Evolutionary conservation across 2,329 filamentous ascomycete species (phyloP).

Genomic region (Pseudogymnoascus sp.): DNA sequence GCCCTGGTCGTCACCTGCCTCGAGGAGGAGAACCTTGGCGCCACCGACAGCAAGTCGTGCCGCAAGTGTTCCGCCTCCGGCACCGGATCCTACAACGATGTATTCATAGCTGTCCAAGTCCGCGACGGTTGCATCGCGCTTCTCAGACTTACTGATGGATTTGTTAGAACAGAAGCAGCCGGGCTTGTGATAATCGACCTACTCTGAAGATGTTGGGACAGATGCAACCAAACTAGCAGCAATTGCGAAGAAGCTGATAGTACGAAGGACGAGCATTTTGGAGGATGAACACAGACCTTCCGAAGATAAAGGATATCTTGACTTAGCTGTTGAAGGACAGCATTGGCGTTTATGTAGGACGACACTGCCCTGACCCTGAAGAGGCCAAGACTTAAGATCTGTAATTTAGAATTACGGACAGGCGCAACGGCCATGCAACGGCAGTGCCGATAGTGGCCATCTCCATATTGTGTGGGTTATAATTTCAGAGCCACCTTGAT

Average conservation of each 20-base stretch:
- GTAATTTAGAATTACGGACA: not conserved
- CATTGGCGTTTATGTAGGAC: not conserved
- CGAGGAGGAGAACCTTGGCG: constrained; percentile 44
- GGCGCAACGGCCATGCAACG: not conserved
- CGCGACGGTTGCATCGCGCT: not conserved
- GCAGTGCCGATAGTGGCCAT: not conserved
- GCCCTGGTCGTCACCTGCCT: constrained; percentile 46
- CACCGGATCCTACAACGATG: constrained; percentile 45
- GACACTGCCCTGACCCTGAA: not conserved
- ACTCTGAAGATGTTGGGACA: not conserved
- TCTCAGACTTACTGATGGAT: not conserved
- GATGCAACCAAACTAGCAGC: constrained; percentile 2
- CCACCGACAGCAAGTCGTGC: constrained; percentile 43
- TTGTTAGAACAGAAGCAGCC: not conserved
- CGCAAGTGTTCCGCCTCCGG: constrained; percentile 44
- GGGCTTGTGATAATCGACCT: not conserved
- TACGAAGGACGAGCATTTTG: constrained; percentile 11
- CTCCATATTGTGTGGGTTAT: constrained; percentile 6
- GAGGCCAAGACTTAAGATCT: not conserved
- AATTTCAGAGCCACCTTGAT: not conserved
- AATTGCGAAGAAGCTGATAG: constrained; percentile 11
- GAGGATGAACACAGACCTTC: not conserved
- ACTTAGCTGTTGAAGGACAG: not conserved
- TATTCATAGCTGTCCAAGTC: constrained; percentile 38
- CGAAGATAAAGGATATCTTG: not conserved